phyloP scores from a whole-genome alignment of 768 basidiomycete species.

The Phlegmacium glaucopus region DNA sequence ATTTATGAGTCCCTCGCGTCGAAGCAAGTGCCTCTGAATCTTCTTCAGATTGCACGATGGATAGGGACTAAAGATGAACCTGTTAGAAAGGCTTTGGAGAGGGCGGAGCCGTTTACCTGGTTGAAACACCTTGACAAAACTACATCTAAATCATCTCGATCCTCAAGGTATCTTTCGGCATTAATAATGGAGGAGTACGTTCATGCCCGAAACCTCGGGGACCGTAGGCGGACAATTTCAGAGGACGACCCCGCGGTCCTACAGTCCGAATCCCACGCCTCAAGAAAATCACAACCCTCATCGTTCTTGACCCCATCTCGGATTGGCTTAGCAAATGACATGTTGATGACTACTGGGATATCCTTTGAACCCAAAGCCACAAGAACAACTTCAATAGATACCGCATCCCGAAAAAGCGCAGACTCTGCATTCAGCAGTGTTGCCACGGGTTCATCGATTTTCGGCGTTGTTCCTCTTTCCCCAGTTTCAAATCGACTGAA shows the following conservation, averaged over 20 bases:
- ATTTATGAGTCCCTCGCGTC: conserved; percentile 38
- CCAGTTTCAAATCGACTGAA: conserved; percentile 13
- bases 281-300: conserved; percentile 17
- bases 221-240: conserved; percentile 41
- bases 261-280: conserved; percentile 12
- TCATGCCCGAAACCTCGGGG: conserved; percentile 34
- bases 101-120: conserved; percentile 72
- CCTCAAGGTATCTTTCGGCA: conserved; percentile 65
- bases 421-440: conserved; percentile 45
- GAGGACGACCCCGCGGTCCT: conserved; percentile 34
- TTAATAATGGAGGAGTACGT: conserved; percentile 66
- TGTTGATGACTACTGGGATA: conserved; percentile 26
- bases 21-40: conserved; percentile 34
- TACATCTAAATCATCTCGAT: conserved; percentile 29
- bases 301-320: conserved; percentile 19
- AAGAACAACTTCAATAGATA: conserved; percentile 43
- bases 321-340: background rate
- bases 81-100: conserved; percentile 52
- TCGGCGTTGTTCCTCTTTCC: conserved; percentile 9
- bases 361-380: conserved; percentile 56
- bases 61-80: conserved; percentile 45
- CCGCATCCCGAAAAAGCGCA: conserved; percentile 39
- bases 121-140: conserved; percentile 60
- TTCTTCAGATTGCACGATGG: conserved; percentile 57
- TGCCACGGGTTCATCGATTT: conserved; percentile 31